Evolutionary conservation across 768 basidiomycete species (phyloP), one percentile per base, ranked within the genome.

Genomic region (Phylloporus scabripes): DNA sequence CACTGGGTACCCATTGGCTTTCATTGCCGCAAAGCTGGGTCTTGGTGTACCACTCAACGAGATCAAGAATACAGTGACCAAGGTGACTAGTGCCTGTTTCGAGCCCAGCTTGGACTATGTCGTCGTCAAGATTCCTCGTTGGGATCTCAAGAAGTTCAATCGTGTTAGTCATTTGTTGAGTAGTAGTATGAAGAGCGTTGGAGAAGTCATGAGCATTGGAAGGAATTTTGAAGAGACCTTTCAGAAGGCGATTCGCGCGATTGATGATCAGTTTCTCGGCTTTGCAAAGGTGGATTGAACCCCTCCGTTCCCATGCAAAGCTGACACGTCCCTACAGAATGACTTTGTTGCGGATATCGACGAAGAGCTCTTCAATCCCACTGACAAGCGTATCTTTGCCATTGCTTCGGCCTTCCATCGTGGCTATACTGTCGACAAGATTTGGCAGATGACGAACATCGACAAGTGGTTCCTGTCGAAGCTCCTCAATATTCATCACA

Each of bases 141-240:
- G 95, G 95, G 96, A 99, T 70, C 74, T 98, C 63, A 94, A 94
- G 71, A 99, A 99, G 78, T 99, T 99, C 74, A 92, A 61, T 60
- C 83, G 95, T 40, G 95, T 99, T 61, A 93, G 90, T 65, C 81
- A 87, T 50, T 75, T 89, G 34, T 73, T 99, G 42, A 92, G 91
- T 68, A 91, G 87, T 58, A 92, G 89, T 70, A 98, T 99, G 95
- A 98, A 98, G 79, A 92, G 89, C 60, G 95, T 99, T 7, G 95
- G 95, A 23, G 95, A 99, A 70, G 95, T 99, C 49, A 99, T 99
- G 96, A 92, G 90, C 58, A 98, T 99, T 57, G 95, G 95, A 12
- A 76, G 95, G 59, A 96, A 93, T 5, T 99, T 99, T 62, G 95
- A 98, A 67, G 95, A 99, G 75, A 97, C 94, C 1, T 86, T 98